Evolutionary conservation across 1,284 basidiomycete genomes (phyloP).

Genomic region (Lentinula novae-zelandiae): DNA sequence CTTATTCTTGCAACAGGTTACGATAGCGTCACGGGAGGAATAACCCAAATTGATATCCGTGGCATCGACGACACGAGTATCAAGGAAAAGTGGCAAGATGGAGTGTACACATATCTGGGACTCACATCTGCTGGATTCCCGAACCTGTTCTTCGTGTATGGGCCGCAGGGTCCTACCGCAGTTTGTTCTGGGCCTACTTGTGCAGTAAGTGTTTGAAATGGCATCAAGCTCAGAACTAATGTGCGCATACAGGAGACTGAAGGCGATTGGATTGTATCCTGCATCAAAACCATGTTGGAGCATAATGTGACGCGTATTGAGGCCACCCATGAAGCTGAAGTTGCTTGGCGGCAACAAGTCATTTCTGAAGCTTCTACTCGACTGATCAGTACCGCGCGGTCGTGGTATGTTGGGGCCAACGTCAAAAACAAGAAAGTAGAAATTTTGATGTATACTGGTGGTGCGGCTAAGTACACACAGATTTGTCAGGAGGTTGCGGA

Average conservation of each 20-base stretch:
- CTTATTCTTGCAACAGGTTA: constrained; percentile 25
- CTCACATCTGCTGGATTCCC: constrained; percentile 20
- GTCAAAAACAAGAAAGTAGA: constrained; percentile 14
- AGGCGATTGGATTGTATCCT: constrained; percentile 23
- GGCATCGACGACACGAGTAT: constrained; percentile 19
- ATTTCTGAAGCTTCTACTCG: background rate
- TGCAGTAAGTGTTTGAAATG: constrained; percentile 14
- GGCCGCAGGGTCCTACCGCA: constrained; percentile 23
- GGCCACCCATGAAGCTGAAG: constrained; percentile 19
- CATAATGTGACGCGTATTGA: constrained; percentile 19
- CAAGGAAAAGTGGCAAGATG: constrained; percentile 22
- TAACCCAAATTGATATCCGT: constrained; percentile 22
- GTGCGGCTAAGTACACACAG: constrained; percentile 17
- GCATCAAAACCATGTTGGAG: constrained; percentile 18
- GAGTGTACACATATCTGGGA: constrained; percentile 22
- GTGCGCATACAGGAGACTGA: constrained; percentile 20
- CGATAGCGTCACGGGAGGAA: constrained; percentile 23
- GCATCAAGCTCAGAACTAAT: background rate
- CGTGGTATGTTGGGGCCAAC: constrained; percentile 13
- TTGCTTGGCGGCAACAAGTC: constrained; percentile 17
- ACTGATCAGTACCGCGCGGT: constrained; percentile 6
- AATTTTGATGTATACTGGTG: constrained; percentile 22
- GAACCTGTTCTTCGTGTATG: constrained; percentile 25
- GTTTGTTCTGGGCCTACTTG: constrained; percentile 24
- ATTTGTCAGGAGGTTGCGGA: constrained; percentile 19